Evolutionary conservation across 495 filamentous ascomycete species (phyloP), one percentile per base, ranked within the genome.

Genomic region (Ascobolus immersus): DNA sequence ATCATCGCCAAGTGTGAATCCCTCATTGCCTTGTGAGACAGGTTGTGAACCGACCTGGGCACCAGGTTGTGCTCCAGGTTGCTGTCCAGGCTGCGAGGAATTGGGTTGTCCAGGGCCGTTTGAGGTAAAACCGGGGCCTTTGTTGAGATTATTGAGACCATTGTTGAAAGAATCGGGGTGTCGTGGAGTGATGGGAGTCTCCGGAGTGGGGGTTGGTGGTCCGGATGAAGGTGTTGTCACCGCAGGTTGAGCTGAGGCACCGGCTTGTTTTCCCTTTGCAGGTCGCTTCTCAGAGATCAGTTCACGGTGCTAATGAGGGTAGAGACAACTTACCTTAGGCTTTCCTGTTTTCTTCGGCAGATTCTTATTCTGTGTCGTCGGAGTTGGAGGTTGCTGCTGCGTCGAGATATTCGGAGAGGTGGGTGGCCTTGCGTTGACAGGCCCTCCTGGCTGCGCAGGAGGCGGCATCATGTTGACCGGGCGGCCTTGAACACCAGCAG

Each of bases 331-430:
- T 92, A 90, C 48, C 62, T 55, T 48, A 17, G 74, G 73, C 58
- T 84, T 84, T 64, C 30, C 32, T 34, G 84, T 84, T 27, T 45
- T 44, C 58, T 84, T 91, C 0, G 79, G 74, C 26, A 67, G 70
- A 0, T 77, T 41, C 54, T 96, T 93, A 45, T 66, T 73, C 1
- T 56, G 45, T 51, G 76, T 75, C 40, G 69, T 65, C 8, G 86
- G 86, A 3, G 86, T 96, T 5, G 84, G 84, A 2, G 86, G 84
- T 13, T 78, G n/a, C n/a, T n/a, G 76, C 25, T 78, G 68, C 26
- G 54, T 62, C 33, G 55, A 57, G 23, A 73, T 69, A 41, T 82
- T 76, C 19, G 82, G 84, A 25, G 82, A 89, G 25, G 76, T 62
- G 3, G 79, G 77, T 42, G 67, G 62, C 41, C 73, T 69, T 23